These are phyloP conservation scores for Kodamaea ohmeri DNA, from an alignment of 1,139 yeast genomes.

Conservation along the genomic window DNA sequence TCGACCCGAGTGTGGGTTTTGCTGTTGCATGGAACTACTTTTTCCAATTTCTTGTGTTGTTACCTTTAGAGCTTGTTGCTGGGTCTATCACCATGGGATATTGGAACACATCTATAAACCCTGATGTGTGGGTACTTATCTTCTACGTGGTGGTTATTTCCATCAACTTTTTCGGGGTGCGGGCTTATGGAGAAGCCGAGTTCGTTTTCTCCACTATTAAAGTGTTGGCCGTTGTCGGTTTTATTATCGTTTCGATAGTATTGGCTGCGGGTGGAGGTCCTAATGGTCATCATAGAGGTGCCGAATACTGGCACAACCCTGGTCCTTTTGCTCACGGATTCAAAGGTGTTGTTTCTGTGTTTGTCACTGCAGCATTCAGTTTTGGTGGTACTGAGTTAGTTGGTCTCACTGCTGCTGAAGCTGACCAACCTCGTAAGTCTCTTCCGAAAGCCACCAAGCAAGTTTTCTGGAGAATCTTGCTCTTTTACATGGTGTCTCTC, in stretches of 20 bases:
- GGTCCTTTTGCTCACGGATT: constrained; percentile 39
- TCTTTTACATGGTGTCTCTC: constrained; percentile 34
- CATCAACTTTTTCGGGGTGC: constrained; percentile 35
- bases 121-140: constrained; percentile 33
- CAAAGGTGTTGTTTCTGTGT: constrained; percentile 47
- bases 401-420: constrained; percentile 43
- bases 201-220: constrained; percentile 31
- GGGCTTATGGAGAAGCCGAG: constrained; percentile 37
- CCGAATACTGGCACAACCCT: constrained; percentile 30
- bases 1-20: constrained; percentile 35
- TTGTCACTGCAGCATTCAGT: constrained; percentile 56
- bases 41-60: constrained; percentile 26
- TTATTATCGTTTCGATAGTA: constrained; percentile 30
- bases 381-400: constrained; percentile 51
- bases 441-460: constrained; percentile 42
- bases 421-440: constrained; percentile 37
- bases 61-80: constrained; percentile 34
- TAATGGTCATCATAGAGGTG: constrained; percentile 23
- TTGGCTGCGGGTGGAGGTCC: constrained; percentile 37
- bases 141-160: constrained; percentile 28
- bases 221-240: constrained; percentile 32
- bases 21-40: constrained; percentile 38
- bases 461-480: constrained; percentile 35
- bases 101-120: constrained; percentile 30
- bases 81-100: constrained; percentile 32